These are phyloP conservation scores for Cyclocybe aegerita DNA, from an alignment of 768 basidiomycete genomes.

Conservation along the genomic window DNA sequence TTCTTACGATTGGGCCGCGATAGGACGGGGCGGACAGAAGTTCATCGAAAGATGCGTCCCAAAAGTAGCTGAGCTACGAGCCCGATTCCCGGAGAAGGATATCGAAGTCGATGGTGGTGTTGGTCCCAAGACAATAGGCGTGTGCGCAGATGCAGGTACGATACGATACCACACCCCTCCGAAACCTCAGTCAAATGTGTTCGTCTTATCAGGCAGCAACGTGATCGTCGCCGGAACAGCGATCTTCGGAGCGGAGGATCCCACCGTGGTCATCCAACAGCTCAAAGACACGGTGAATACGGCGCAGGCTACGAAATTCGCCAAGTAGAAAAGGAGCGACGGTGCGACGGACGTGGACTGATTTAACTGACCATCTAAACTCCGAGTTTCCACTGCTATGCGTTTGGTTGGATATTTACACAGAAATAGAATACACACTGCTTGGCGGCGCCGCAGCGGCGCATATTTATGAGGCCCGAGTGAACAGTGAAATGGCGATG, in stretches of 20 bases:
- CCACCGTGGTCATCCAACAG: slow-evolving; percentile 71
- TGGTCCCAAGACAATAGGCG: slow-evolving; percentile 84
- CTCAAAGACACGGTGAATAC: slow-evolving; percentile 70
- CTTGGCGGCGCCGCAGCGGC: too few species aligned
- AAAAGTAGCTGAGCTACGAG: slow-evolving; percentile 89
- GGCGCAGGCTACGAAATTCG: slow-evolving; percentile 47
- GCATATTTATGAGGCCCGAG: too few species aligned
- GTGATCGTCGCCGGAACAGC: slow-evolving; percentile 98
- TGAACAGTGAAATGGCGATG: too few species aligned
- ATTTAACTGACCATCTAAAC: slow-evolving; percentile 15
- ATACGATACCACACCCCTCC: not conserved
- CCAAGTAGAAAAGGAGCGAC: slow-evolving; percentile 5
- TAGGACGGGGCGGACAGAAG: slow-evolving; percentile 93
- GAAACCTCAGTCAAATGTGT: not conserved
- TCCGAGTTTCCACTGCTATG: slow-evolving; percentile 5
- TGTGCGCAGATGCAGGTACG: slow-evolving; percentile 86
- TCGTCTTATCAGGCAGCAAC: slow-evolving; percentile 74
- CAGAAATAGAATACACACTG: too few species aligned
- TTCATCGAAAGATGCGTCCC: slow-evolving; percentile 91
- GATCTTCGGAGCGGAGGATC: slow-evolving; percentile 80
- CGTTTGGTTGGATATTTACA: not conserved
- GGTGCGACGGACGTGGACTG: slow-evolving; percentile 2
- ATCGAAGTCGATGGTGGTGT: slow-evolving; percentile 99
- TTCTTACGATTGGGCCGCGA: not conserved
- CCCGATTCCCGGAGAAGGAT: slow-evolving; percentile 89